Conservation (phyloP, 179 eudicot species). For the Beta corolliflora region DNA sequence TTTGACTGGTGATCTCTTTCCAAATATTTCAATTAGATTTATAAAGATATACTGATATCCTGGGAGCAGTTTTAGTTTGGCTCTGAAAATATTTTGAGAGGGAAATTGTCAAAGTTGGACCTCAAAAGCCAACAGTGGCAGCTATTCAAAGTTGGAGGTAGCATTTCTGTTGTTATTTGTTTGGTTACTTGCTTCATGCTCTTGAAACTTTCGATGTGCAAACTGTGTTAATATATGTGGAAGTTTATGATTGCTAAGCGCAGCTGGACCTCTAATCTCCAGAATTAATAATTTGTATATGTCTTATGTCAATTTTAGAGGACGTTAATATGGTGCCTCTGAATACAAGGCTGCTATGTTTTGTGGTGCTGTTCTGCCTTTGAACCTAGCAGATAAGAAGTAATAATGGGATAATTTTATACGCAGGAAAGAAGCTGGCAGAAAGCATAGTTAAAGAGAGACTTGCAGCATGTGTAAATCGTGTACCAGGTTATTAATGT, state of each 20-base stretch:
- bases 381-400: background rate
- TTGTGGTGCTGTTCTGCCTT: background rate
- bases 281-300: background rate
- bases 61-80: no score
- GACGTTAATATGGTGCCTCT: background rate
- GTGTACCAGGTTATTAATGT: constrained; percentile 76
- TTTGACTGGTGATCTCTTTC: background rate
- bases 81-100: no score
- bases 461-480: constrained; percentile 96
- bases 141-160: background rate
- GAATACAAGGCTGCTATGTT: background rate
- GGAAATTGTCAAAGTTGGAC: background rate
- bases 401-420: background rate
- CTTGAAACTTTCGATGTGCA: background rate
- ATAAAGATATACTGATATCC: no score
- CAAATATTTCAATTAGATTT: background rate
- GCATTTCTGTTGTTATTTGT: background rate
- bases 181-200: background rate
- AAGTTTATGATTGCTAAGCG: background rate
- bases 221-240: background rate
- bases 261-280: background rate
- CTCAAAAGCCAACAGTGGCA: background rate
- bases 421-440: constrained; percentile 79
- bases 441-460: constrained; percentile 88
- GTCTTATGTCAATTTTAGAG: background rate